Evolutionary conservation across 2,329 filamentous ascomycete species (phyloP).

Genomic region (Diaporthe sp.): DNA sequence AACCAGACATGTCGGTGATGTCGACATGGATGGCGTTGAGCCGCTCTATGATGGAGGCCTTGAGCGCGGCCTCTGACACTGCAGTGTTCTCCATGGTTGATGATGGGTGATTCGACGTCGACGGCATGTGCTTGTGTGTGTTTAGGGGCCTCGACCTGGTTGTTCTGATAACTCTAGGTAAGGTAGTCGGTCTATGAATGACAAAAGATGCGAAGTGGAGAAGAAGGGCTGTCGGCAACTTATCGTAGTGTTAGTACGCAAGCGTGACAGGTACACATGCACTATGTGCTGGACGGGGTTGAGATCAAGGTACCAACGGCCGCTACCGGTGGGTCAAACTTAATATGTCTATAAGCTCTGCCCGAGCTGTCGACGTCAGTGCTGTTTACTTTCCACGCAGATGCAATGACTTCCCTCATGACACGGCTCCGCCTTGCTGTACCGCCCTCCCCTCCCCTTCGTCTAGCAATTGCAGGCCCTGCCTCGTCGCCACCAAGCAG

Average conservation of each 20-base stretch:
- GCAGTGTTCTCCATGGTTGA: constrained; percentile 65
- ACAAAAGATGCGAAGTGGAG: background rate
- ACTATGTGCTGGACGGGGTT: background rate
- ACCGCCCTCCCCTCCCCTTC: background rate
- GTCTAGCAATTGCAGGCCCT: background rate
- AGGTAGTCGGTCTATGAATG: too few relatives aligned
- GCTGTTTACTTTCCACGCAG: background rate
- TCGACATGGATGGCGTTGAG: constrained; percentile 85
- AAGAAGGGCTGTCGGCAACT: constrained; percentile 12
- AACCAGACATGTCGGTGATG: constrained; percentile 94
- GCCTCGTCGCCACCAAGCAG: background rate
- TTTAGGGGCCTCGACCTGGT: background rate
- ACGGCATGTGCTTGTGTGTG: background rate
- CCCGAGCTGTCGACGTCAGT: background rate
- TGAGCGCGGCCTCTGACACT: constrained; percentile 82
- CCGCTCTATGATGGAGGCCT: constrained; percentile 76
- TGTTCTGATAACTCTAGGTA: background rate
- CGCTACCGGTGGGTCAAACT: background rate
- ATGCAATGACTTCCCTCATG: background rate
- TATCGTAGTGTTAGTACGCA: background rate
- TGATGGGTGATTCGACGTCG: background rate
- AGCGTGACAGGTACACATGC: background rate
- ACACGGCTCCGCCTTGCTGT: constrained; percentile 5
- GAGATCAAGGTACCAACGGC: background rate
- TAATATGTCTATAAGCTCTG: background rate